phyloP scores from a whole-genome alignment of 108 stramenopile species.

The Asterionellopsis glacialis region DNA sequence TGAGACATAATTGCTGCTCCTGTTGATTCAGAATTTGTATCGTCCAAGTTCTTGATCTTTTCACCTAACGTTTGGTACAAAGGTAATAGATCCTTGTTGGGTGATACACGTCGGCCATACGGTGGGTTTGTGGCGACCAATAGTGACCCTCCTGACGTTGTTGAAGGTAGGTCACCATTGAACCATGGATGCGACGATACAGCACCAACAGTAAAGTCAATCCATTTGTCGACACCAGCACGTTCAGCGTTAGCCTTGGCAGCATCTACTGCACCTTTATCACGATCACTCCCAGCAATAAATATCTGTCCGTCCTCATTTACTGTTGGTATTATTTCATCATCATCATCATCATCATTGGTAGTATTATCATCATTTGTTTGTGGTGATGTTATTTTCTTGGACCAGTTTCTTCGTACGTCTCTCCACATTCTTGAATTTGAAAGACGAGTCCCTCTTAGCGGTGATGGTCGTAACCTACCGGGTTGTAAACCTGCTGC shows the following conservation, averaged over 20 bases:
- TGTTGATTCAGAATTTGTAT: background rate
- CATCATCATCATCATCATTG: background rate
- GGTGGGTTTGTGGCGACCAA: constrained; percentile 64
- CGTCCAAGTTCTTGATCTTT: background rate
- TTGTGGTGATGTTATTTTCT: background rate
- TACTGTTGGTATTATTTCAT: background rate
- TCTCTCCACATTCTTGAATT: constrained; percentile 33
- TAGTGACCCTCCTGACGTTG: constrained; percentile 9
- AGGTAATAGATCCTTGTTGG: constrained; percentile 8
- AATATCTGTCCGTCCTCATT: background rate
- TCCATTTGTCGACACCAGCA: constrained; percentile 46
- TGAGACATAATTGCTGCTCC: constrained; percentile 5
- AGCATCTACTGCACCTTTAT: constrained; percentile 45
- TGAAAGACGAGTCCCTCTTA: constrained; percentile 42
- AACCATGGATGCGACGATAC: constrained; percentile 36
- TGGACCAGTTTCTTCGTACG: constrained; percentile 12
- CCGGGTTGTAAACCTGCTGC: constrained; percentile 57
- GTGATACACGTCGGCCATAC: constrained; percentile 51
- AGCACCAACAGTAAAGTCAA: constrained; percentile 31
- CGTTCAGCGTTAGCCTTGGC: constrained; percentile 59
- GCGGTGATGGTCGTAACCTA: constrained; percentile 44
- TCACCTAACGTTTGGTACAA: constrained; percentile 15
- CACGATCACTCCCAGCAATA: constrained; percentile 56
- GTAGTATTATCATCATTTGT: background rate
- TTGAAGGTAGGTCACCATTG: background rate